Base-by-base conservation (phyloP, 495 filamentous ascomycete genomes). In the Trichocladium antarcticum region DNA sequence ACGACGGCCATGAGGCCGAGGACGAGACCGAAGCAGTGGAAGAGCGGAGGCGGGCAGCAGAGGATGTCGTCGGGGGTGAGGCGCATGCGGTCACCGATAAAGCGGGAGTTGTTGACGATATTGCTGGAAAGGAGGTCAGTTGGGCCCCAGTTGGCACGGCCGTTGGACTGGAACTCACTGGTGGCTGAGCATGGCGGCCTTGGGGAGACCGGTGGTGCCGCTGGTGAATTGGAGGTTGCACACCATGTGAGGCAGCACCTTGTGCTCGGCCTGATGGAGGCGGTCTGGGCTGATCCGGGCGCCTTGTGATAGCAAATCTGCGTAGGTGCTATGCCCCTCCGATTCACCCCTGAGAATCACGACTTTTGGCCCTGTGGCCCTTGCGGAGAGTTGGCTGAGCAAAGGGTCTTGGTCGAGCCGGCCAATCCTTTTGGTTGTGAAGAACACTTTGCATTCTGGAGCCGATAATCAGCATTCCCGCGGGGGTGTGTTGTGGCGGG, bases 171-270 rank as follows among this genome's bases (percentile, higher is more conserved):
- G n/a, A 14, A 66, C 73, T 39, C 69, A 80, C 78, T 79, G 70
- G 53, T 85, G 82, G 1, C 81, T 84, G 47, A 86, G 67, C 80
- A 84, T 85, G n/a, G 81, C 80, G 4, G 81, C 81, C 54, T 86
- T 85, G 34, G 82, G 82, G 21, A 76, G 75, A 3, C 82, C 82
- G 0, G 82, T 85, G 14, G 81, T 82, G 20, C 82, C 82, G 57
- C 77, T 81, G 34, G 82, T 84, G 64, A 82, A 85, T 53, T 84
- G 82, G 21, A 85, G 67, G 52, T 83, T 84, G 60, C 76, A 82
- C 6, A 84, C 78, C 50, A 83, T 74, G 45, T 76, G 71, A 4
- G 78, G 73, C 21, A 73, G 70, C 17, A 83, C 67, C 45, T 71
- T 69, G 22, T 63, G 52, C 44, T 72, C 59, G 37, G 59, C 57